Conservation (phyloP, 2,329 filamentous ascomycete species). For the Rachicladosporium sp. region DNA sequence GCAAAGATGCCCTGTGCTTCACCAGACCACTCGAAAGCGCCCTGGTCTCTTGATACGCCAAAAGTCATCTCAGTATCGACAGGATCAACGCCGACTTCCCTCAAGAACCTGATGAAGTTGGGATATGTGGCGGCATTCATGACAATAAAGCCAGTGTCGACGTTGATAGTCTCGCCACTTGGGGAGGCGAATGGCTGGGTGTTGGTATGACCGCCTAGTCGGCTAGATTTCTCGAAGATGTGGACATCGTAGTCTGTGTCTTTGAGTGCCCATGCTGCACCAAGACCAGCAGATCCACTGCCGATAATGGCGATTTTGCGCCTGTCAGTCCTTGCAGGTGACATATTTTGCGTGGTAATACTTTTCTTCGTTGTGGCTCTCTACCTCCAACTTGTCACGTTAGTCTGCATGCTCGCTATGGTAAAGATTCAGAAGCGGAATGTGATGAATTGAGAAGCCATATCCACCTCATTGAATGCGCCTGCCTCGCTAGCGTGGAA, state of each 20-base stretch:
- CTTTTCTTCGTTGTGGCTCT: not conserved
- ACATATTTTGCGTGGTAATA: not conserved
- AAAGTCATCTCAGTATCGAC: conserved; percentile 64
- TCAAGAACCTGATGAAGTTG: conserved; percentile 67
- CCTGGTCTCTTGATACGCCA: conserved; percentile 59
- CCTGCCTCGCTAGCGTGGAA: not conserved
- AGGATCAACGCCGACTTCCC: conserved; percentile 50
- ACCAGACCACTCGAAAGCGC: conserved; percentile 70
- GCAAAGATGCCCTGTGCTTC: conserved; percentile 56
- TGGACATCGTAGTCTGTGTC: conserved; percentile 71
- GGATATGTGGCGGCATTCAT: conserved; percentile 71
- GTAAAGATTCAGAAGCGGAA: not conserved
- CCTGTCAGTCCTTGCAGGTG: conserved; percentile 6
- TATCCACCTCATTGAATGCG: not conserved
- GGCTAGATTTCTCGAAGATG: conserved; percentile 62
- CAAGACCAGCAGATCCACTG: conserved; percentile 67
- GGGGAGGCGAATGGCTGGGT: conserved; percentile 53
- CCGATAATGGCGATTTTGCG: conserved; percentile 60
- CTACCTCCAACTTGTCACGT: conserved; percentile 2
- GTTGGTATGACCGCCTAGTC: conserved; percentile 71
- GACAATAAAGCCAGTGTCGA: conserved; percentile 76
- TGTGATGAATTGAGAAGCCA: too few relatives aligned
- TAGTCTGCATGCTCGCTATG: conserved; percentile 1
- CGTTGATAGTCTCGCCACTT: conserved; percentile 52
- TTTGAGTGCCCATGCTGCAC: conserved; percentile 69